Evolutionary conservation across 352 stramenopile genomes (phyloP), one percentile per base, ranked within the genome.

Genomic region (Phytophthora pini): DNA sequence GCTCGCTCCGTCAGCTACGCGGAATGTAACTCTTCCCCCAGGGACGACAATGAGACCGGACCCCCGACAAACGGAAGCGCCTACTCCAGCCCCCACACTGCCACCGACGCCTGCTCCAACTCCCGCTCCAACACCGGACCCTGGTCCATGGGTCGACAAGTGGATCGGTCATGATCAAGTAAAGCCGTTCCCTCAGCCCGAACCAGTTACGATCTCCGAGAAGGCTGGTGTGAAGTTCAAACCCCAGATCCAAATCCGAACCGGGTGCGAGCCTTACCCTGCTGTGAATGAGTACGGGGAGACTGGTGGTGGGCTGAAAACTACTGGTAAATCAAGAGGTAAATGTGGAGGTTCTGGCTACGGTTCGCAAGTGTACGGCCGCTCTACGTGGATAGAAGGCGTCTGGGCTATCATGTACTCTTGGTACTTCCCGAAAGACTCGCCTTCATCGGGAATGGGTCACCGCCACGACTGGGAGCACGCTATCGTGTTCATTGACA

Each of bases 401-500:
- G 31, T 55, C 4, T 55, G 47, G 47, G 29, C 17, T n/a, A 55
- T 55, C 17, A 55, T 55, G 47, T 55, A 55, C 47, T 55, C 47
- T 1, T 55, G 47, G 49, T 56, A 56, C 8, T 56, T 56, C 8
- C 49, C 49, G 2, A 56, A 56, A 11, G 49, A 56, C 7, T 56
- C 34, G 11, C 32, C 49, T 4, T 24, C 49, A 5, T 34, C 49
- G 20, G 9, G 49, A 8, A 38, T 56, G 34, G 49, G 34, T 9
- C 49, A 56, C 22, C 49, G 49, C 15, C 49, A 55, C 29, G 48
- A 55, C 31, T 55, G 48, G 48, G 48, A 55, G 17, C 29, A 44
- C 31, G 48, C 29, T 3, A 46, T 56, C n/a, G 49, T 56, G 49
- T 56, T 56, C 24, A 56, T 56, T 26, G 34, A 56, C 49, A 56